Evolutionary conservation across 1,284 basidiomycete genomes (phyloP).

Genomic region (Vanrija sp.): DNA sequence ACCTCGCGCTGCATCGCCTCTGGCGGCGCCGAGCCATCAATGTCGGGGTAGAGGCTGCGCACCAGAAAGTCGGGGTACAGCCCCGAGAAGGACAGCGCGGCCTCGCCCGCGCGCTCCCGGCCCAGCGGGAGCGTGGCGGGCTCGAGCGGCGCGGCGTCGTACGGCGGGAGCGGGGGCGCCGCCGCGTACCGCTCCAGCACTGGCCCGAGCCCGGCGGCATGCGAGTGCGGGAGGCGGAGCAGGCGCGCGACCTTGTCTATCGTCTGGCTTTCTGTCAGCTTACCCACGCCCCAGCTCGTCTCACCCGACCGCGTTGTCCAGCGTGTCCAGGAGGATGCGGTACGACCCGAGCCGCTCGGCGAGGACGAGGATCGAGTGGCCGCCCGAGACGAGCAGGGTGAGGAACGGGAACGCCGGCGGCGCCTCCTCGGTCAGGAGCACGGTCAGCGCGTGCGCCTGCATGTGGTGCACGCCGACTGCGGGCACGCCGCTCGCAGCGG

Average conservation of each 20-base stretch:
- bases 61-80: constrained; percentile 59
- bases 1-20: constrained; percentile 46
- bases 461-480: constrained; percentile 89
- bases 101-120: constrained; percentile 1
- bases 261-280: constrained; percentile 52
- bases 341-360: constrained; percentile 61
- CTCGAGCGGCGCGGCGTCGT: constrained; percentile 39
- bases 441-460: constrained; percentile 92
- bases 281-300: constrained; percentile 10
- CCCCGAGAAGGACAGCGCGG: constrained; percentile 70
- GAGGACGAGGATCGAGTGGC: constrained; percentile 82
- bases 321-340: constrained; percentile 67
- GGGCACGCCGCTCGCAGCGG: constrained; percentile 70
- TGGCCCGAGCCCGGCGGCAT: constrained; percentile 62
- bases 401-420: constrained; percentile 77
- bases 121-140: constrained; percentile 57
- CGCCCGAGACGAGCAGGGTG: constrained; percentile 80
- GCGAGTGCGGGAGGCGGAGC: constrained; percentile 61
- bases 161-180: constrained; percentile 24
- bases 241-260: constrained; percentile 75
- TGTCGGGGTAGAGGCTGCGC: constrained; percentile 12
- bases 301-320: constrained; percentile 69
- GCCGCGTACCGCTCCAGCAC: constrained; percentile 64
- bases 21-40: neutral
- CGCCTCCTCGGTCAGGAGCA: constrained; percentile 61